Percentiles rank a stretch among this genome's conserved stretches.
These are phyloP conservation scores for Basidiobolus heterosporus DNA, from an alignment of 371 early-diverging fungal species.

Conservation along the genomic window DNA sequence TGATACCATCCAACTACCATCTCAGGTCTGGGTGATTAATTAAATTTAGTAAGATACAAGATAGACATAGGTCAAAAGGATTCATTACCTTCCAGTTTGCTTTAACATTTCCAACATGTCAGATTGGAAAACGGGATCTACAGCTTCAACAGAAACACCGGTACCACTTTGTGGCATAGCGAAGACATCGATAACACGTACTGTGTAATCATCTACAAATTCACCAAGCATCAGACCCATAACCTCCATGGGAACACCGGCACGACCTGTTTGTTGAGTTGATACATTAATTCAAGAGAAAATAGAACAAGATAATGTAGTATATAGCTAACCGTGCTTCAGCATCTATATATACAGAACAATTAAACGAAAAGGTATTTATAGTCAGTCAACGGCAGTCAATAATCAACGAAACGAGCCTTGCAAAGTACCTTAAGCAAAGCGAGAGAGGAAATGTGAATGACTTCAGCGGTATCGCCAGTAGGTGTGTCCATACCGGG, in stretches of 20 bases:
- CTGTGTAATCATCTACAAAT: constrained; percentile 99
- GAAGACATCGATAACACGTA: constrained; percentile 99
- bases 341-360: constrained; percentile 41
- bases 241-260: constrained; percentile 99
- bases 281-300: neutral
- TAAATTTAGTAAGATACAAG: neutral
- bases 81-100: constrained; percentile 82
- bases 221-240: constrained; percentile 99
- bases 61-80: neutral
- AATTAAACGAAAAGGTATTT: neutral
- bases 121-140: constrained; percentile 99
- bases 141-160: constrained; percentile 98
- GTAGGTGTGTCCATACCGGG: constrained; percentile 73
- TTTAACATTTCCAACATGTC: constrained; percentile 99
- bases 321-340: constrained; percentile 53
- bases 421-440: constrained; percentile 73
- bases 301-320: neutral
- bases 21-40: constrained; percentile 56
- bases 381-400: neutral
- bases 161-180: constrained; percentile 99
- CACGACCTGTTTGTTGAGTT: constrained; percentile 55
- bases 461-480: constrained; percentile 97
- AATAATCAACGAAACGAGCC: neutral
- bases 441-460: constrained; percentile 98
- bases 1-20: constrained; percentile 99